Base-by-base conservation (phyloP, 306 rosid genomes). In the Arachis stenosperma region DNA sequence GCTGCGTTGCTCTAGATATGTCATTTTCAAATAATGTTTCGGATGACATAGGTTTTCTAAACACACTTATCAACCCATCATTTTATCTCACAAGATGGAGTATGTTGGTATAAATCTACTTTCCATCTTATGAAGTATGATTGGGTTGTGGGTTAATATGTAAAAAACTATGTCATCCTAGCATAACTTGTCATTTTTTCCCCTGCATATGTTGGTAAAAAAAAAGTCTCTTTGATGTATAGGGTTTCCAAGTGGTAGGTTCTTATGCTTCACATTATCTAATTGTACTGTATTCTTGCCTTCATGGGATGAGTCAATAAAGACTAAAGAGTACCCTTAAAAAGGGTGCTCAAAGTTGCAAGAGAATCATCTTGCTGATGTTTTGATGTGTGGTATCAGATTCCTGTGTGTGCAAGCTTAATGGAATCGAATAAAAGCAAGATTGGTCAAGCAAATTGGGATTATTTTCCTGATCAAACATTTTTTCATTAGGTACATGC, bases 361-460 rank as follows among this genome's bases (percentile, higher is more conserved):
- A 69, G 82, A 73, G 89, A 82, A 81, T 84, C 73, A 73, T 79
- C 27, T 70, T 8, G 76, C 75, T 79, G 60, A 57, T 70, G 54
- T 61, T 63, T 67, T 50, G 37, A 33, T 33, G 75, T 80, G 74
- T 67, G 87, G 86, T 82, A 86, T 87, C 82, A 65, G 75, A 87
- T 79, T 78, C 88, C 78, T 75, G 52, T 50, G 41, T 42, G 30
- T 42, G 17, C 43, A 17, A 47, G 27, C 80, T 46, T 64, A 52
- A 79, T 67, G 80, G 56, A 80, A 80, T 76, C 15, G 40, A 65
- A 65, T 30, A 53, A 69, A 78, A 73, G 75, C 64, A 84, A 75
- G 48, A 69, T 55, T 14, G 13, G 22, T 68, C 36, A 61, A 27
- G 63, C 75, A 37, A 30, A 30, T 69, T 69, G 66, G 76, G 76